Evolutionary conservation across 805 yeast species (phyloP).

Genomic region (Nakazawaea peltata): DNA sequence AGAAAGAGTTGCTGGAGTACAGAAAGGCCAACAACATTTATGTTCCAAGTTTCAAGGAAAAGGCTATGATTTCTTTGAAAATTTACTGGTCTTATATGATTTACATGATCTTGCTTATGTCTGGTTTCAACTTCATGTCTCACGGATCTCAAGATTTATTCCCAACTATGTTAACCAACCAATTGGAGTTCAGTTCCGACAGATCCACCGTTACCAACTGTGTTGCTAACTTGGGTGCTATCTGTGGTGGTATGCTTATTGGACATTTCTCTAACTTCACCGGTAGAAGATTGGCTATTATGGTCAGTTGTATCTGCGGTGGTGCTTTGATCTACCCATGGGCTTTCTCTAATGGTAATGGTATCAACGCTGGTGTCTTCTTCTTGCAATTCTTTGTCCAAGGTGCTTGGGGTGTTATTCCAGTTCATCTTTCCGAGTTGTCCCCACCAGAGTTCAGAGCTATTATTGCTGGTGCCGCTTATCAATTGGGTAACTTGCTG

Average conservation of each 20-base stretch:
- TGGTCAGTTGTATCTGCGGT: slow-evolving; percentile 44
- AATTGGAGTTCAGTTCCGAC: slow-evolving; percentile 32
- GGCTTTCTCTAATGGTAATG: slow-evolving; percentile 40
- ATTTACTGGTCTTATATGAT: slow-evolving; percentile 51
- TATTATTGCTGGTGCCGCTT: slow-evolving; percentile 54
- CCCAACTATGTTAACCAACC: slow-evolving; percentile 44
- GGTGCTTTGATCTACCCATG: slow-evolving; percentile 60
- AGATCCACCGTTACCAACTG: slow-evolving; percentile 47
- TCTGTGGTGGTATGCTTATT: slow-evolving; percentile 45
- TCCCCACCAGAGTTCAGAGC: slow-evolving; percentile 58
- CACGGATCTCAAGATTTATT: slow-evolving; percentile 60
- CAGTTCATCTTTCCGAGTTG: slow-evolving; percentile 53
- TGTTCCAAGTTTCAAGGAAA: slow-evolving; percentile 24
- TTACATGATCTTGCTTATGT: slow-evolving; percentile 51
- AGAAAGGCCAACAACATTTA: slow-evolving; percentile 21
- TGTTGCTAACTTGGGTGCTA: slow-evolving; percentile 52
- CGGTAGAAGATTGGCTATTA: slow-evolving; percentile 48
- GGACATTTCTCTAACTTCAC: slow-evolving; percentile 48
- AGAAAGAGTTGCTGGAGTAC: slow-evolving; percentile 26
- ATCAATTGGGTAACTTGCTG: slow-evolving; percentile 63
- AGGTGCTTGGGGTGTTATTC: slow-evolving; percentile 66
- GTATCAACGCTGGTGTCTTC: slow-evolving; percentile 51
- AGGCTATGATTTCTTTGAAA: slow-evolving; percentile 26
- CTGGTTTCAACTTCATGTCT: slow-evolving; percentile 55
- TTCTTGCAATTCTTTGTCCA: slow-evolving; percentile 57